Evolutionary conservation across 2,329 filamentous ascomycete genomes (phyloP), one percentile per base, ranked within the genome.

Genomic region (Talaromyces sp.): DNA sequence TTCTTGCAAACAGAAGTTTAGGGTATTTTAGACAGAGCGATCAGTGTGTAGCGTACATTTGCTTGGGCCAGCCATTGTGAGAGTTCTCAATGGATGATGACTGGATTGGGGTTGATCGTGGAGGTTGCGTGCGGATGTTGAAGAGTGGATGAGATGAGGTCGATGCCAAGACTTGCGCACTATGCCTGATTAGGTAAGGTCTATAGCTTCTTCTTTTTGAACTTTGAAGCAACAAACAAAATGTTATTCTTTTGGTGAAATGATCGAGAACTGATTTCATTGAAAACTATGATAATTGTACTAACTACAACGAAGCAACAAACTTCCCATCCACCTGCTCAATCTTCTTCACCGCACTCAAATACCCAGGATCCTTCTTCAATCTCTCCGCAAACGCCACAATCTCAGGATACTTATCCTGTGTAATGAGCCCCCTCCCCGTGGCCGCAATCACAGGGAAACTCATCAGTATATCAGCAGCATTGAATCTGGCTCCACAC

Each of bases 1-100:
- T 3, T n/a, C 6, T 2, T 46, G 5, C 1, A 46, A 1, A n/a
- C 3, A 25, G 15, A 45, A 10, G 5, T 25, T 3, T 19, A 15
- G 25, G 15, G 15, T 46, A 17, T 31, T 17, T 46, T 5, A 7
- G 15, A 31, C 6, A 13, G 17, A 8, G 22, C 22, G 11, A 36
- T 22, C 13, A 36, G 21, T 40, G 35, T 11, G 37, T 11, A 19
- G 66, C 73, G 67, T 67, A 77, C 78, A 74, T 65, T 77, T 75
- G 71, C 75, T 76, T 65, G 77, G 77, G 67, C 78, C 79, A 66
- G 79, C 79, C 79, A 81, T 81, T 53, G 52, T 56, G 43, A 46
- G 4, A 22, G 37, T 11, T 41, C 22, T 40, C 21, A 40, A 48
- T 46, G 31, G 10, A 35, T 15, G 43, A 56, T 21, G 40, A n/a